Base-by-base conservation (phyloP, 352 stramenopile species). In the Globisporangium cylindrosporum region DNA sequence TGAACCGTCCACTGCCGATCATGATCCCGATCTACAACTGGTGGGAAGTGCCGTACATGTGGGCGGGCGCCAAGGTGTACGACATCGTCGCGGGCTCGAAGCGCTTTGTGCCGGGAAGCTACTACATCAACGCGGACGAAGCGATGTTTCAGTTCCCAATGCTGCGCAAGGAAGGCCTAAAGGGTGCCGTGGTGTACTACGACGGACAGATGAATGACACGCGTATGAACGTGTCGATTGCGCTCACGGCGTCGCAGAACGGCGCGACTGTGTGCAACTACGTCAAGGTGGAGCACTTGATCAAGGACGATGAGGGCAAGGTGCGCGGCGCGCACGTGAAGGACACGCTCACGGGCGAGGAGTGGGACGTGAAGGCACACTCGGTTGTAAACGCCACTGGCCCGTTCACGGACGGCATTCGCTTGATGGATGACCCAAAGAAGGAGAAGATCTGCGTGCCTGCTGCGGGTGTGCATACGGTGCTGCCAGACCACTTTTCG, bases 11-110 rank as follows among this genome's bases (percentile, higher is more conserved):
- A 56, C 71, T 98, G 71, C 94, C 94, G 14, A 98, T 98, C 81
- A 98, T 98, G 92, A 98, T 98, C 70, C 94, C 95, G 54, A 94
- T 98, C 69, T 98, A 98, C 79, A 97, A 81, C 66, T 98, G 92
- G 93, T 98, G 91, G 92, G 89, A 98, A 72, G 81, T 98, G 62
- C 94, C 93, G 12, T 98, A 98, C 83, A 97, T 98, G 82, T 98
- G 87, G 90, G 87, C 84, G 4, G 95, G 95, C 22, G 85, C 92
- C 64, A 98, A 98, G 77, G 80, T 92, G 34, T 98, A 98, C 73
- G 95, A 98, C 66, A 62, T 98, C 15, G 86, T 98, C 48, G 95
- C 95, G 3, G 90, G 91, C 57, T 80, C 67, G n/a, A 91, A 96
- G 68, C 86, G 90, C 46, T 93, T 88, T 64, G 94, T 98, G 56